Percentiles rank a stretch among this genome's conserved stretches.
Conservation (phyloP, 176 grass and related monocot genomes). For the Cenchrus purpureus region DNA sequence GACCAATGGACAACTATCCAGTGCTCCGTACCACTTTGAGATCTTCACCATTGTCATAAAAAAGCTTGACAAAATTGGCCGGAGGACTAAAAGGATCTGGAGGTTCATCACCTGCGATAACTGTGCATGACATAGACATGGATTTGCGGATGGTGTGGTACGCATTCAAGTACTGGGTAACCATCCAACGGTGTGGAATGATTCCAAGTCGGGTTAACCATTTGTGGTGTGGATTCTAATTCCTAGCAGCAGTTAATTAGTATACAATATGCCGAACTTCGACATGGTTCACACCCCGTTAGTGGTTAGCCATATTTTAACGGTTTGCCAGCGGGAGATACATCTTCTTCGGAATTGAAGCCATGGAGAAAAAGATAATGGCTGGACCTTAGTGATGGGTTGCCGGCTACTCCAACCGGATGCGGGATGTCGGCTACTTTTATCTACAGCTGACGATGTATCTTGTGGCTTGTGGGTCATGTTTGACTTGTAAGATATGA, state of each 20-base stretch:
- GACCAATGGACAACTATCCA: not conserved
- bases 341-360: not conserved
- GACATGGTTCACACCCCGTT: not conserved
- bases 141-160: not conserved
- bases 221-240: not conserved
- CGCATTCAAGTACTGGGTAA: not conserved
- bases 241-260: not conserved
- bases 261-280: not conserved
- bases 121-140: slow-evolving; percentile 41
- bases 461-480: not conserved
- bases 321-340: not conserved
- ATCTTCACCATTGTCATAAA: slow-evolving; percentile 38
- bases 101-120: slow-evolving; percentile 49
- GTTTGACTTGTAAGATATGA: not conserved
- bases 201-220: not conserved
- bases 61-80: slow-evolving; percentile 45
- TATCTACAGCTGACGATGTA: not conserved
- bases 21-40: not conserved
- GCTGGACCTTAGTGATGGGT: not conserved
- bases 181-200: not conserved
- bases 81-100: slow-evolving; percentile 42
- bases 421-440: not conserved
- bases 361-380: not conserved
- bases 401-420: not conserved
- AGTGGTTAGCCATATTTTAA: slow-evolving; percentile 1